phyloP scores from a whole-genome alignment of 805 yeast genomes.

The Saccharomycopsis schoenii region DNA sequence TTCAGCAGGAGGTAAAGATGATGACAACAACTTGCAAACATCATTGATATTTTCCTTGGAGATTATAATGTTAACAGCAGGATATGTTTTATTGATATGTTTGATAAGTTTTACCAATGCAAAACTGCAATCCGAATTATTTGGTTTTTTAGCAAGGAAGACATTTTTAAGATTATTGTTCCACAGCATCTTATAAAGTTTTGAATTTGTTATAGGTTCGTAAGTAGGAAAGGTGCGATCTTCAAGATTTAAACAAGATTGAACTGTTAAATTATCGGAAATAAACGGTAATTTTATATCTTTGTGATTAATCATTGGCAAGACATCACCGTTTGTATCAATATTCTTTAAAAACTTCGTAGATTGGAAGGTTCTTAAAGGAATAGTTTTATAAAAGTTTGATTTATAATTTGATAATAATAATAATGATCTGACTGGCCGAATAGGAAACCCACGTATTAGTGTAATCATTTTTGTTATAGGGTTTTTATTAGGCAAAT shows the following conservation, averaged over 20 bases:
- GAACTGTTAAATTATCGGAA: conserved; percentile 5
- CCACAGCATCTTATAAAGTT: conserved; percentile 61
- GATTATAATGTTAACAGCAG: conserved; percentile 68
- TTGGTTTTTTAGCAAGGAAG: conserved; percentile 76
- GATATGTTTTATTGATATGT: conserved; percentile 52
- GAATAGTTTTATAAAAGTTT: neutral
- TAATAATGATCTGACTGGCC: neutral
- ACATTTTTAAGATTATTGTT: conserved; percentile 53
- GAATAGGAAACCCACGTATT: neutral
- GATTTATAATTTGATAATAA: neutral
- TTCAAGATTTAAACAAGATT: conserved; percentile 6
- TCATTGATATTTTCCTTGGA: conserved; percentile 69
- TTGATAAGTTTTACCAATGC: conserved; percentile 60
- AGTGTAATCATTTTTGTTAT: neutral
- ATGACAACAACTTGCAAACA: conserved; percentile 25
- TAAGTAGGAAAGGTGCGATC: conserved; percentile 14
- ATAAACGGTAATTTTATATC: conserved; percentile 2
- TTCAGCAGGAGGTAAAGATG: neutral
- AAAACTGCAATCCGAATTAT: conserved; percentile 51
- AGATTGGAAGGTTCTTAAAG: neutral
- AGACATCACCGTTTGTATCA: neutral
- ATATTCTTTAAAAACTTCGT: neutral
- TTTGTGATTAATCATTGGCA: neutral
- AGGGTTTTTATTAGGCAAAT: too few relatives aligned
- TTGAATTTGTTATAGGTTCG: conserved; percentile 33